Base-by-base conservation (phyloP, 257 asterid genomes). In the Linaria vulgaris region DNA sequence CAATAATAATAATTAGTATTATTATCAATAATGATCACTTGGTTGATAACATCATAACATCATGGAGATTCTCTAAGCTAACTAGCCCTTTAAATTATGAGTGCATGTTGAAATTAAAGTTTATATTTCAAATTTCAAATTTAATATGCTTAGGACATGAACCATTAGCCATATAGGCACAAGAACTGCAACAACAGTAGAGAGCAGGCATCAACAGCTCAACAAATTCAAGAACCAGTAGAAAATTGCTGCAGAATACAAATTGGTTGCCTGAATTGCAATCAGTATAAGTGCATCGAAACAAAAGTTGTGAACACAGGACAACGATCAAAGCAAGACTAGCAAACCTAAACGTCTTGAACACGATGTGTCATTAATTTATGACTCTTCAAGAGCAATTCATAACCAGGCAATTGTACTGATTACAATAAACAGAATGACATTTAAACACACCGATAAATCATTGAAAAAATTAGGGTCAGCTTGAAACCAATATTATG, bases 401-500 rank as follows among this genome's bases (percentile, higher is more conserved):
- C 41, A 14, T 56, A 55, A 55, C 19, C 59, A 39, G 22, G 41
- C 45, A 39, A 49, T 60, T n/a, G n/a, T n/a, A n/a, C n/a, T n/a
- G n/a, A n/a, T 56, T 19, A 17, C 37, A 49, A 27, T 2, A 71
- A 45, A 57, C 10, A 19, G 12, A 38, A 48, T 25, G 30, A 59
- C 38, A 56, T 1, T 13, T 25, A 67, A 67, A 44, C 12, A 30
- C 12, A 14, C 17, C 30, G 17, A 47, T 19, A 43, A 77, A 60
- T 52, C 75, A 66, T 41, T 55, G 74, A 37, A 69, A 80, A n/a
- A 71, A 30, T 53, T 62, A 58, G 61, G 58, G 74, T 71, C 76
- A 69, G 69, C 69, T 58, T 45, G 61, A 67, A 63, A 62, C 56
- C 55, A 51, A 59, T 24, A 50, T 46, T 24, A 19, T 49, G 53